Evolutionary conservation across 345 rosid species (phyloP).

Genomic region (Sonneratia alba): DNA sequence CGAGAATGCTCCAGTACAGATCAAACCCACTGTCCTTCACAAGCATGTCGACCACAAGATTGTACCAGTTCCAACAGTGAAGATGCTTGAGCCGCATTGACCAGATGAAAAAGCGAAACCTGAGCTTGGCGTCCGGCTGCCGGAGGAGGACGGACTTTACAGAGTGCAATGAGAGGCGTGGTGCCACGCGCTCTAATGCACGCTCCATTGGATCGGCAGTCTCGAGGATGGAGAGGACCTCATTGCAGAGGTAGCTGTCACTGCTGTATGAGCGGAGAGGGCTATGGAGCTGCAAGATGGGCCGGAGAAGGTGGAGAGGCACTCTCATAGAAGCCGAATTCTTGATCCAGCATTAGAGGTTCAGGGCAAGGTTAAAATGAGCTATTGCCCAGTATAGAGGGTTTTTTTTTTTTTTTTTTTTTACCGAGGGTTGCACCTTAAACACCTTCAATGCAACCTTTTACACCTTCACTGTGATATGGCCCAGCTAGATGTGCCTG

Average conservation of each 20-base stretch:
- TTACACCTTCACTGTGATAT: too few relatives aligned
- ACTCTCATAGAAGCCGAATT: constrained; percentile 1
- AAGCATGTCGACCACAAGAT: constrained; percentile 35
- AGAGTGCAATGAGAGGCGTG: constrained; percentile 13
- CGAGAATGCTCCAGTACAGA: constrained; percentile 50
- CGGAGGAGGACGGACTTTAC: constrained; percentile 44
- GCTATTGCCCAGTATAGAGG: too few relatives aligned
- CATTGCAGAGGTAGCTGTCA: constrained; percentile 26
- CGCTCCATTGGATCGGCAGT: constrained; percentile 15
- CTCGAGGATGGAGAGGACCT: constrained; percentile 39
- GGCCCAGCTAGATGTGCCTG: too few relatives aligned
- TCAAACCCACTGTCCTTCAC: constrained; percentile 35
- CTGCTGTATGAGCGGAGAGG: constrained; percentile 4
- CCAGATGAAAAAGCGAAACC: constrained; percentile 83
- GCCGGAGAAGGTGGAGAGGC: constrained; percentile 4
- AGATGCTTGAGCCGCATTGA: constrained; percentile 45
- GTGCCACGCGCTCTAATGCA: constrained; percentile 10
- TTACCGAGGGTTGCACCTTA: too few relatives aligned
- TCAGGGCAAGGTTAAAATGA: background rate
- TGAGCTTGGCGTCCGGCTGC: constrained; percentile 29
- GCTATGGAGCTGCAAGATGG: constrained; percentile 7
- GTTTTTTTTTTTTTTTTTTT: too few relatives aligned
- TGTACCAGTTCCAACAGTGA: constrained; percentile 21
- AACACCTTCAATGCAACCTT: too few relatives aligned
- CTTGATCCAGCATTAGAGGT: background rate